Evolutionary conservation across 208 protist genomes (phyloP), one percentile per base, ranked within the genome.

Genomic region (Porcisia deanei): DNA sequence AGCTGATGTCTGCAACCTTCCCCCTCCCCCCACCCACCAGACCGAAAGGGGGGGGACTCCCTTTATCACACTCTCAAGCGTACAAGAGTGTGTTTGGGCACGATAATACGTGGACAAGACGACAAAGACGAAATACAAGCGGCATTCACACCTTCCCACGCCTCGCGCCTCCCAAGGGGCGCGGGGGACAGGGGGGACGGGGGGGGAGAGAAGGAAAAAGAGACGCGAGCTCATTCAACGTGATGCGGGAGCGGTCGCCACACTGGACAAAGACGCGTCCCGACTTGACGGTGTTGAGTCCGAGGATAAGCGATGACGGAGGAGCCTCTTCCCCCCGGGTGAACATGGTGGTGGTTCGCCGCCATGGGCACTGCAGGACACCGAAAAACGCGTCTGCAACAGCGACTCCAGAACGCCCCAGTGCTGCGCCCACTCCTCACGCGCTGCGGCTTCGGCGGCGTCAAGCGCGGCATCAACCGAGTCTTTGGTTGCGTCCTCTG

Each of bases 371-470:
- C 79, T 34, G 4, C 45, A 43, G 34, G 66, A 49, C 14, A 16
- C 65, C 16, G 53, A 55, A 60, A 86, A 93, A 53, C 91, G 87
- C 0, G 80, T 91, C 54, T 92, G 79, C 64, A 93, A 39, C 18
- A 95, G 75, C 3, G 88, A 83, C 72, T 95, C 87, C 67, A 95
- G 22, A 37, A 91, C 76, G 34, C 85, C 87, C 88, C 88, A 95
- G 69, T 95, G 91, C 69, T 93, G 84, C 14, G 86, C 75, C 64
- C 82, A 90, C 55, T 82, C 78, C 60, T 81, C 64, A 41, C 73
- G 61, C 37, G 71, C 63, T 14, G 77, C 78, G 22, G 63, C 68
- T 52, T 83, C 79, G 10, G 79, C 74, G 5, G 61, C 66, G 30
- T 83, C 74, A 53, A 78, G 54, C 9, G 53, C 79, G 7, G 73